These are phyloP conservation scores for Zymoseptoria crescenta DNA, from an alignment of 2,329 filamentous ascomycete genomes.

Conservation along the genomic window DNA sequence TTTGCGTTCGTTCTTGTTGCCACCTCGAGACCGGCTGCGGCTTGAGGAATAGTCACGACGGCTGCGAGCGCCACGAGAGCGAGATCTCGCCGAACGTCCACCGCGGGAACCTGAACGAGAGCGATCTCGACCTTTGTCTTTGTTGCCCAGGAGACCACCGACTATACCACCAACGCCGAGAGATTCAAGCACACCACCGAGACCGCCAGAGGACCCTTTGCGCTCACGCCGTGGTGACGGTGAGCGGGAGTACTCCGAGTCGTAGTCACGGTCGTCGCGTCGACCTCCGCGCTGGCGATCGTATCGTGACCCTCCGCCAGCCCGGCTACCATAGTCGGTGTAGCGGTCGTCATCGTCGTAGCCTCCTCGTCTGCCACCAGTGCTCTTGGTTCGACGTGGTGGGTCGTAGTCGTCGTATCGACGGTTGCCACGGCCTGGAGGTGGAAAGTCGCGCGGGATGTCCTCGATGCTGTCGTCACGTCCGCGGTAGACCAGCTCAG, in stretches of 20 bases:
- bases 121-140: constrained; percentile 50
- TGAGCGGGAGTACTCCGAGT: constrained; percentile 38
- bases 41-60: constrained; percentile 37
- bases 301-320: constrained; percentile 35
- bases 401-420: constrained; percentile 38
- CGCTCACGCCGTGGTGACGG: constrained; percentile 37
- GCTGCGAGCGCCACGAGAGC: constrained; percentile 44
- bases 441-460: constrained; percentile 75
- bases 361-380: constrained; percentile 37
- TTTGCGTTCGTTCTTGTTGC: constrained; percentile 55
- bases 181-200: constrained; percentile 54
- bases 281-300: constrained; percentile 33
- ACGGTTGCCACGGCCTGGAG: constrained; percentile 40
- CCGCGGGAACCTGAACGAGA: constrained; percentile 54
- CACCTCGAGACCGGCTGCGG: constrained; percentile 44
- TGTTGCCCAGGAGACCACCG: constrained; percentile 46
- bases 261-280: constrained; percentile 41
- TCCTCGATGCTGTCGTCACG: constrained; percentile 81
- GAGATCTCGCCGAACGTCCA: constrained; percentile 33
- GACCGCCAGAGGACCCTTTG: constrained; percentile 43
- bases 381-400: constrained; percentile 56
- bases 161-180: constrained; percentile 51
- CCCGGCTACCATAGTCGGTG: constrained; percentile 38
- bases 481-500: constrained; percentile 43
- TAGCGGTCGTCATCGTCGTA: constrained; percentile 48